Base-by-base conservation (phyloP, 2,329 filamentous ascomycete genomes). In the Talaromyces piceae region DNA sequence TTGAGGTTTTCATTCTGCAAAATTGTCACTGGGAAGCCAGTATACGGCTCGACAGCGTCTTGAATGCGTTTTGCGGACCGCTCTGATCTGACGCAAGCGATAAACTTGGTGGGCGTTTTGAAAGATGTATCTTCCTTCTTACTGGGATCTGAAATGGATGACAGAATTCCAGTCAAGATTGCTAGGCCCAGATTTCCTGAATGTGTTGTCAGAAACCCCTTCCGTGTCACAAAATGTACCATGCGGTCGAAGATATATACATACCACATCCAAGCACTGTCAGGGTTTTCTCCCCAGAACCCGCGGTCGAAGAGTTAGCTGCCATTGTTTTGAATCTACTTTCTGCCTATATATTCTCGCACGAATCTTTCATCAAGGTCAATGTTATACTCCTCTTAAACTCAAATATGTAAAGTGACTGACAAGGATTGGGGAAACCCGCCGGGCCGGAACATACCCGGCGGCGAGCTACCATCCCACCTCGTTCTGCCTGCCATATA, bases 111-210 rank as follows among this genome's bases (percentile, higher is more conserved):
- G 6, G 89, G 88, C 30, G 88, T 77, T 50, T 78, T 75, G 20
- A 65, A 56, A 18, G 61, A 48, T 56, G 62, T 56, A 59, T 56
- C 63, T 57, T 45, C 43, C 46, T 43, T 26, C 3, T 56, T 51
- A 33, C 54, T 49, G 65, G 77, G 71, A 58, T 75, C 77, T 33
- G 74, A 73, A 41, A 93, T 77, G 9, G 86, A 87, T 54, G 81
- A 76, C 59, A 94, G 79, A 63, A 95, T 85, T 57, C 88, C 89
- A 50, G 80, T 83, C 52, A 94, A 80, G 59, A 95, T 91, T 52
- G 88, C 88, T 54, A 88, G 87, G 53, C 89, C 89, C 82, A 95
- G 87, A 49, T 84, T 91, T 58, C 88, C 86, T 90, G 59, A 13
- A 23, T 20, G 31, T 22, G 28, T 25, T 31, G 47, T 47, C 44